Evolutionary conservation across 176 grass and related monocot genomes (phyloP), one percentile per base, ranked within the genome.

Genomic region (Avena eriantha): DNA sequence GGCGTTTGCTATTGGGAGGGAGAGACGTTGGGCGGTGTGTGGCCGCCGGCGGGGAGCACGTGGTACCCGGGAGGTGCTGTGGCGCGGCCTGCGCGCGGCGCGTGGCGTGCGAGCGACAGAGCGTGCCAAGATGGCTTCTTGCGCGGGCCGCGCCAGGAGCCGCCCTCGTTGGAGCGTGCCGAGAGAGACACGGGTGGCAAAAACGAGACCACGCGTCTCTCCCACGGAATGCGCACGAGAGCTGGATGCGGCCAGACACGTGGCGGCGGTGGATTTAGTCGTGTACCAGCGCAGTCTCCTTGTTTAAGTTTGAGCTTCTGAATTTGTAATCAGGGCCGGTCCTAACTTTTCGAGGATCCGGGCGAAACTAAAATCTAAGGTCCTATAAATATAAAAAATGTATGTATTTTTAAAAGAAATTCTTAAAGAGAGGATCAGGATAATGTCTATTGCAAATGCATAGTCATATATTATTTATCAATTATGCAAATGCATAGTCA

Each of bases 21-120:
- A 19, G 51, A 5, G 69, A 77, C 74, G 75, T 16, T 4, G 50
- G 31, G 72, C 13, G 79, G 84, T 1, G 72, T 6, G 88, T 17
- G 72, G 39, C n/a, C 16, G 61, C 66, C 34, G 16, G 57, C 72
- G 89, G 85, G 89, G 85, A 45, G 80, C 75, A 80, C 89, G 89
- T 90, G 84, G 47, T 22, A 4, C 0, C 11, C 3, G 57, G 33
- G 57, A 74, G 47, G 23, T 14, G 8, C 35, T 0, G 74, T 83
- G 80, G 74, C 84, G 80, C 15, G 47, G 73, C 80, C 1, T 4
- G 80, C n/a, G 88, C 73, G 0, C 0, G 79, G 84, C 88, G 65
- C 80, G 84, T 87, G 89, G 79, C 54, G 21, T 8, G 23, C 54
- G 73, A 4, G 53, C 36, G 29, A 29, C 0, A 11, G 85, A 90